phyloP scores from a whole-genome alignment of 495 filamentous ascomycete genomes.

The Penicillium bialowiezense region DNA sequence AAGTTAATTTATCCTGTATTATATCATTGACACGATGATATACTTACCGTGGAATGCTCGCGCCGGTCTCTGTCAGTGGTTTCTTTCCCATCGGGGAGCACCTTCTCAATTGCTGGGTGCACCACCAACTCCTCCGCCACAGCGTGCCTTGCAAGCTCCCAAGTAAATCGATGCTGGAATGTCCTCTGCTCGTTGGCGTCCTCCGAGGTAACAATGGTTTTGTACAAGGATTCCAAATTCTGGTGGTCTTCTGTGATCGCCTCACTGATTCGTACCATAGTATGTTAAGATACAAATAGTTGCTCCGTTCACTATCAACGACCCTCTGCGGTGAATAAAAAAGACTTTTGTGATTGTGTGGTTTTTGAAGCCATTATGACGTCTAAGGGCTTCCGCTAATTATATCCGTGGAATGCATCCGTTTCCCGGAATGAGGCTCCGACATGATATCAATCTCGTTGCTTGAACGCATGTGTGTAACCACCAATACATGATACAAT shows the following conservation, averaged over 20 bases:
- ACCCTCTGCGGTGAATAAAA: too few species aligned
- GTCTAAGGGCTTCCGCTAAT: background rate
- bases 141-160: slow-evolving; percentile 65
- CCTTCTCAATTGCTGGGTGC: slow-evolving; percentile 62
- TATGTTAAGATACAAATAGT: too few species aligned
- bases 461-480: too few species aligned
- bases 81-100: slow-evolving; percentile 47
- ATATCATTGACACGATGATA: too few species aligned
- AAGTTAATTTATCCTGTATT: background rate
- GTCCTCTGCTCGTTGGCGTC: slow-evolving; percentile 49
- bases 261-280: slow-evolving; percentile 21
- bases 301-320: too few species aligned
- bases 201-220: slow-evolving; percentile 47
- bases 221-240: slow-evolving; percentile 55
- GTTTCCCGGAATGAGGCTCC: slow-evolving; percentile 5
- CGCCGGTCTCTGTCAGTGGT: slow-evolving; percentile 55
- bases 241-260: slow-evolving; percentile 51
- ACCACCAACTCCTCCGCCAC: slow-evolving; percentile 65
- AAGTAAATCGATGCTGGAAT: slow-evolving; percentile 65
- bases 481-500: too few species aligned
- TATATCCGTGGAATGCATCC: too few species aligned
- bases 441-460: too few species aligned
- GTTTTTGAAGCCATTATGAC: slow-evolving; percentile 4
- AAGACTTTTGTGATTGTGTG: too few species aligned
- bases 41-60: slow-evolving; percentile 52